A percentile compares a stretch with the other conserved stretches of the same genome.
These are phyloP conservation scores for Martensiomyces pterosporus DNA, from an alignment of 192 early-diverging fungal genomes.

Conservation along the genomic window DNA sequence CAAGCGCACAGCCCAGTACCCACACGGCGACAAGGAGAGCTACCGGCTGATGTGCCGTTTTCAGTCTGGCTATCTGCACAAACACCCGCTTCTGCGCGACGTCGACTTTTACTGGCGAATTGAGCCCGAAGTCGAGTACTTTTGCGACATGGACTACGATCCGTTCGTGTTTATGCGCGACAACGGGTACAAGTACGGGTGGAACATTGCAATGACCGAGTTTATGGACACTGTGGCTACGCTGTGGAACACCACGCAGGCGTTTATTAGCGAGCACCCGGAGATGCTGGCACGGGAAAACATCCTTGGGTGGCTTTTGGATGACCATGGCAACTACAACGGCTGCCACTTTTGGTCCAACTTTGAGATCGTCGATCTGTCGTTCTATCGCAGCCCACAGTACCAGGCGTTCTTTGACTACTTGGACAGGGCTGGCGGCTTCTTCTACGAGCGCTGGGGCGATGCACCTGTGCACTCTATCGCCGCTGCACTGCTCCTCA, in stretches of 20 bases:
- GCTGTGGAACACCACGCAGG: slow-evolving; percentile 30
- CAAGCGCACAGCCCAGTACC: slow-evolving; percentile 17
- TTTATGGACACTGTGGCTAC: slow-evolving; percentile 28
- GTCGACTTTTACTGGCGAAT: slow-evolving; percentile 52
- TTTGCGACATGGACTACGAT: slow-evolving; percentile 45
- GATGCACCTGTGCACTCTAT: slow-evolving; percentile 56
- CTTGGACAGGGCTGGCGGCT: slow-evolving; percentile 75
- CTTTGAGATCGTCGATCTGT: slow-evolving; percentile 80
- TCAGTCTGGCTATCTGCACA: slow-evolving; percentile 38
- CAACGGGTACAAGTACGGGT: slow-evolving; percentile 36
- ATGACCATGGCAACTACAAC: slow-evolving; percentile 50
- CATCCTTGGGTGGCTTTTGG: slow-evolving; percentile 27
- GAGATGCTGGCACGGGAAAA: slow-evolving; percentile 21
- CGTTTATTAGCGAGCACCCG: slow-evolving; percentile 19
- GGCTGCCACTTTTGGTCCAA: slow-evolving; percentile 81
- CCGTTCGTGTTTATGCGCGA: slow-evolving; percentile 43
- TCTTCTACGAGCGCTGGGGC: slow-evolving; percentile 81
- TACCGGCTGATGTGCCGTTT: slow-evolving; percentile 41
- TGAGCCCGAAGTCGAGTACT: slow-evolving; percentile 46
- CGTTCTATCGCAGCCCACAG: slow-evolving; percentile 57
- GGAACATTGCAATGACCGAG: slow-evolving; percentile 28
- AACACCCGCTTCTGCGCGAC: slow-evolving; percentile 30
- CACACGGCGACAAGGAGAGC: slow-evolving; percentile 28
- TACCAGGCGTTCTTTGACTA: slow-evolving; percentile 66
- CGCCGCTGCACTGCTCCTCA: slow-evolving; percentile 51